Evolutionary conservation across 1,139 yeast species (phyloP), one percentile per base, ranked within the genome.

Genomic region (Debaryomycetaceae sp.): DNA sequence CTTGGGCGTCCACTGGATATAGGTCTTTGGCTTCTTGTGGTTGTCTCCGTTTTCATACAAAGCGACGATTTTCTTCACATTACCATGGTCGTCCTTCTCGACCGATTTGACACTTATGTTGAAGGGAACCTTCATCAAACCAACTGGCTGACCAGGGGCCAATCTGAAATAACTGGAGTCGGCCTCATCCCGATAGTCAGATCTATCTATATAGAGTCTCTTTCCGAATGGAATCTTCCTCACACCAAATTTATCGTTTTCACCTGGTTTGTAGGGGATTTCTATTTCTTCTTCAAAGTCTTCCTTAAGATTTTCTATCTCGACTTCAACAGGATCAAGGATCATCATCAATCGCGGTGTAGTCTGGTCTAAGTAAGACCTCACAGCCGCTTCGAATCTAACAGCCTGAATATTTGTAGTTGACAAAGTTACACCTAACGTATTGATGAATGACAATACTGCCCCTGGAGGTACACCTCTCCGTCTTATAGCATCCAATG

Each of bases 381-480:
- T 83, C 47, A 95, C 83, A 1, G 97, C 84, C 60, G 85, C 81
- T 62, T 95, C 99, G 60, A 95, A 90, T 64, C 99, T 79, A 8
- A 81, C 80, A 23, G 81, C 86, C 73, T 93, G 97, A 62, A 95
- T 95, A 60, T 89, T 90, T 40, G 97, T 85, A 38, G 91, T 86
- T 41, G 91, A 78, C 1, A 98, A 93, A 41, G 99, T 95, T 45
- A 95, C 99, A 58, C 99, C 99, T 55, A 95, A 78, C 40, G 97
- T 95, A 62, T 91, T 89, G 59, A 95, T 87, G 65, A 95, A 95
- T 36, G 90, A 80, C 58, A 95, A 76, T 62, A 95, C 88, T 24
- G 98, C 97, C 34, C 98, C 98, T n/a, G 99, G 99, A 52, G 99
- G 99, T 6, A 95, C 85, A 71, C 99, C 99, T 65, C 99, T 87